Conservation (phyloP, 2,329 filamentous ascomycete species). For the Pseudogymnoascus sp. region DNA sequence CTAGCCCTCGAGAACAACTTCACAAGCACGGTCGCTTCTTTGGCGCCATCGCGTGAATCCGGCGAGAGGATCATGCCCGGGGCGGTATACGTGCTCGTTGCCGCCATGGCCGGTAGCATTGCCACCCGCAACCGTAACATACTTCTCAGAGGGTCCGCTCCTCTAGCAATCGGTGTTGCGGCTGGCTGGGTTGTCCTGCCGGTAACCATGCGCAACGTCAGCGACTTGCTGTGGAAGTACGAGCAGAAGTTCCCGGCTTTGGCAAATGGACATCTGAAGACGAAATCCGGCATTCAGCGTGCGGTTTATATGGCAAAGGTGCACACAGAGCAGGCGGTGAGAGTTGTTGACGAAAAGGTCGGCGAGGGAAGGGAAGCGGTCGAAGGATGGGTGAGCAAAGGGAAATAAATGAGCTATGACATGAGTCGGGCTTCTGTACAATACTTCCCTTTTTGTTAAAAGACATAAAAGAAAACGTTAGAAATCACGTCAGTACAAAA, state of each 20-base stretch:
- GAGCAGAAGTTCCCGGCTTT: constrained; percentile 82
- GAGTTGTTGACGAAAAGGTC: constrained; percentile 75
- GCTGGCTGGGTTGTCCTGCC: constrained; percentile 81
- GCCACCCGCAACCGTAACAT: constrained; percentile 81
- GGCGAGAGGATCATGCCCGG: constrained; percentile 88
- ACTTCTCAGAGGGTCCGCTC: constrained; percentile 67
- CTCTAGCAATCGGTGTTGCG: constrained; percentile 70
- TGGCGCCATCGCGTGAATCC: constrained; percentile 77
- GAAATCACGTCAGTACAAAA: background rate
- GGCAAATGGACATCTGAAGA: constrained; percentile 69
- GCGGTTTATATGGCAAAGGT: constrained; percentile 67
- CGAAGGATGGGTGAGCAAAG: constrained; percentile 88
- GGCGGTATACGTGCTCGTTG: constrained; percentile 83
- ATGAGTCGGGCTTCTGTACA: background rate
- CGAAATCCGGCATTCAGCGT: constrained; percentile 60
- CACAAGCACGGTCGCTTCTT: constrained; percentile 77
- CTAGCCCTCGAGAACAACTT: constrained; percentile 84
- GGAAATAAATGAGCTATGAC: constrained; percentile 31
- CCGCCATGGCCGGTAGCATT: constrained; percentile 91
- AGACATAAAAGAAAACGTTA: constrained; percentile 1
- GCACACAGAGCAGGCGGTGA: constrained; percentile 62
- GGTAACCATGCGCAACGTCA: constrained; percentile 82
- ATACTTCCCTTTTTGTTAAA: constrained; percentile 8
- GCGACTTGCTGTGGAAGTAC: constrained; percentile 81
- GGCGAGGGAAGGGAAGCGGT: constrained; percentile 65